Percentiles rank a stretch among this genome's conserved stretches.
These are phyloP conservation scores for Pittosporum tobira DNA, from an alignment of 129 eudicot genomes.

Conservation along the genomic window DNA sequence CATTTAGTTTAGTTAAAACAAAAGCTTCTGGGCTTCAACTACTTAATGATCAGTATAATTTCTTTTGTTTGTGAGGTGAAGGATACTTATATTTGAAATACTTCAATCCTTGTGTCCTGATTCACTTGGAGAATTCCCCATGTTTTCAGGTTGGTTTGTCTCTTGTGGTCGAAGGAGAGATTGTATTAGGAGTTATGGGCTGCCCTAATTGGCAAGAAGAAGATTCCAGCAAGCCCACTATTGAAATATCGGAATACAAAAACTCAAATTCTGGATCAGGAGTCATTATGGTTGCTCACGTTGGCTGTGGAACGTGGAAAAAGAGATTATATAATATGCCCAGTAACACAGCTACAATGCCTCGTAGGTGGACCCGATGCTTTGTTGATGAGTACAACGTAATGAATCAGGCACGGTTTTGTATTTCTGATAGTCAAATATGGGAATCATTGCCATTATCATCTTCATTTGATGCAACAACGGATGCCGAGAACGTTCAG, in stretches of 20 bases:
- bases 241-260: conserved; percentile 16
- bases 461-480: conserved; percentile 41
- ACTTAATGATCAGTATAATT: too few species aligned
- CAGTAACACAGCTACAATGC: conserved; percentile 1
- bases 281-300: conserved; percentile 71
- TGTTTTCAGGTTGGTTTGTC: conserved; percentile 83
- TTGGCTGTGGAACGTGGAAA: conserved; percentile 94
- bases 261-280: conserved; percentile 32
- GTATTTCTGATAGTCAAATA: conserved; percentile 79
- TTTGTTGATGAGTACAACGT: conserved; percentile 43
- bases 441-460: conserved; percentile 93
- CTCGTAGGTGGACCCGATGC: conserved; percentile 53
- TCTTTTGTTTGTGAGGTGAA: neutral
- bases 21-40: neutral
- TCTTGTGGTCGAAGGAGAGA: conserved; percentile 87
- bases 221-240: conserved; percentile 16
- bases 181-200: conserved; percentile 93
- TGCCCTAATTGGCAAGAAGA: conserved; percentile 86
- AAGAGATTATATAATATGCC: conserved; percentile 27
- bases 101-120: neutral
- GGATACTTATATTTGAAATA: neutral
- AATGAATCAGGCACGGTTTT: conserved; percentile 59
- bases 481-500: conserved; percentile 24
- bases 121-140: neutral
- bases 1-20: too few species aligned